Evolutionary conservation across 2,329 filamentous ascomycete genomes (phyloP).

Genomic region (Aspergillus sp.): DNA sequence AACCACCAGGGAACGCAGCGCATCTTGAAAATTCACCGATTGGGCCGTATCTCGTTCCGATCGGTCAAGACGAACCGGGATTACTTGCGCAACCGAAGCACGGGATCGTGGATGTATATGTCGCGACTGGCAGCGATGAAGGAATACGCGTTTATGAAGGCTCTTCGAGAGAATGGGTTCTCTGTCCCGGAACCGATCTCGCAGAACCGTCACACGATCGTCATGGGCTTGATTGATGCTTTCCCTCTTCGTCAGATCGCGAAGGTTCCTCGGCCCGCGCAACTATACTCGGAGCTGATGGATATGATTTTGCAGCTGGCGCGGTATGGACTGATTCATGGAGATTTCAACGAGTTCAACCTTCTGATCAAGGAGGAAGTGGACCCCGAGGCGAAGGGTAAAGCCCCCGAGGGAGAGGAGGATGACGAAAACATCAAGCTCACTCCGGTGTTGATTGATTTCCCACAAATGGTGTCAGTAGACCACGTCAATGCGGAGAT

Average conservation of each 20-base stretch:
- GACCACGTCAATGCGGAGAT: conserved; percentile 91
- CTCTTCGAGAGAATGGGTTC: conserved; percentile 78
- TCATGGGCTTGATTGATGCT: conserved; percentile 92
- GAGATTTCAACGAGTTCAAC: conserved; percentile 99
- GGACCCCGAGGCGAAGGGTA: conserved; percentile 36
- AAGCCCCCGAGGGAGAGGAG: conserved; percentile 32
- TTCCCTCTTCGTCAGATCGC: conserved; percentile 89
- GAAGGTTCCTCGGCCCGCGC: conserved; percentile 75
- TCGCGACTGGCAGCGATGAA: conserved; percentile 89
- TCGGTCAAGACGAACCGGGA: conserved; percentile 95
- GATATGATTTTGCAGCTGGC: conserved; percentile 80
- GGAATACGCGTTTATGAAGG: conserved; percentile 93
- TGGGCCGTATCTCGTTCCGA: conserved; percentile 94
- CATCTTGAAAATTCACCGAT: conserved; percentile 91
- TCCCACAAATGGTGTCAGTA: conserved; percentile 96
- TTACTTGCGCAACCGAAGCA: conserved; percentile 79
- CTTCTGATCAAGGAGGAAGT: conserved; percentile 81
- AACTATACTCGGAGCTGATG: conserved; percentile 90
- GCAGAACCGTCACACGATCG: conserved; percentile 90
- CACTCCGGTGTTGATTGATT: conserved; percentile 88
- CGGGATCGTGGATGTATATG: conserved; percentile 97
- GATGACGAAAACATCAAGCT: conserved; percentile 51
- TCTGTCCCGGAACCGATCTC: conserved; percentile 83
- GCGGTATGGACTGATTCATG: conserved; percentile 86
- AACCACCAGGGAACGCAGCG: conserved; percentile 72